Base-by-base conservation (phyloP, 139 green algal genomes). In the Diplosphaera chodatii region DNA sequence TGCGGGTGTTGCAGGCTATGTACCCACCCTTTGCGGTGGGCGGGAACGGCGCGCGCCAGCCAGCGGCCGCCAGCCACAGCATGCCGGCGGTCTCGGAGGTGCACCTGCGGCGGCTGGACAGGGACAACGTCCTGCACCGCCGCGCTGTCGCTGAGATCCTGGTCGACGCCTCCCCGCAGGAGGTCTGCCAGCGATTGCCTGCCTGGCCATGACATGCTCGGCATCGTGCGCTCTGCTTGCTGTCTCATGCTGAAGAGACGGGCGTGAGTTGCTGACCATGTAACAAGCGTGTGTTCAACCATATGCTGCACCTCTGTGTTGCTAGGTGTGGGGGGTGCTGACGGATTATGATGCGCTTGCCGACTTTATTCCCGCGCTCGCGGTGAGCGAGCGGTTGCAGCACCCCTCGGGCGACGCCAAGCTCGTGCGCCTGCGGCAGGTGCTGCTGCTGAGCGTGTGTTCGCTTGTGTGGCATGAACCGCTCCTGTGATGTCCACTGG, bases 301-400 rank as follows among this genome's bases (percentile, higher is more conserved):
- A n/a, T n/a, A n/a, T n/a, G n/a, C n/a, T n/a, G n/a, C n/a, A n/a
- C n/a, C n/a, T n/a, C n/a, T n/a, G n/a, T n/a, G n/a, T n/a, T n/a
- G n/a, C n/a, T 70, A 74, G 56, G 83, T 89, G 40, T 89, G 84
- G 84, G 13, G 69, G 28, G 82, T 85, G 4, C 67, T 89, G 69
- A 86, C 84, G 23, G 80, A 88, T 64, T 91, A 89, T 56, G 66
- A 85, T 41, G 48, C 59, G 1, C 64, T 91, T 31, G 65, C 80
- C 0, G 75, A 84, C n/a, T 80, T 91, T 32, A 70, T 90, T 55
- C 85, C 85, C 21, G 82, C 84, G 66, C 63, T 91, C n/a, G 78
- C 74, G 3, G 72, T 78, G 13, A 85, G 77, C 55, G 70, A 87
- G 71, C 66, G 76, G 55, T 69, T 90, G 13, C 59, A 64, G 20